Evolutionary conservation across 805 yeast genomes (phyloP).

Genomic region (Ogataea parapolymorpha): DNA sequence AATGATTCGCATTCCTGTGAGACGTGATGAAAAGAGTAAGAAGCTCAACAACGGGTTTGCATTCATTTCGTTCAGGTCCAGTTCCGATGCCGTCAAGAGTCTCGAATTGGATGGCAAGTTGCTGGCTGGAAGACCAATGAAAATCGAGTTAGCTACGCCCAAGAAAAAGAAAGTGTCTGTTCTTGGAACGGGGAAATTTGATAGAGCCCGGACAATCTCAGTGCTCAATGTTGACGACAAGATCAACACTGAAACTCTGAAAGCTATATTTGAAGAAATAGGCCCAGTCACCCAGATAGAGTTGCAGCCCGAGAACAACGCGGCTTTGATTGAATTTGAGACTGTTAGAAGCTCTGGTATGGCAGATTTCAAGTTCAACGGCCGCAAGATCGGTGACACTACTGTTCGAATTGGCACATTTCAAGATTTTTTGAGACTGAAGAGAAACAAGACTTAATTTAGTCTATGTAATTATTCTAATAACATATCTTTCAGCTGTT

Average conservation of each 20-base stretch:
- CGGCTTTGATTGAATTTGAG: conserved; percentile 50
- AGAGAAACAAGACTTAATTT: neutral
- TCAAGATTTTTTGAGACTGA: conserved; percentile 26
- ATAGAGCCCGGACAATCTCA: conserved; percentile 19
- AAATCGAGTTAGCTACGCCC: conserved; percentile 45
- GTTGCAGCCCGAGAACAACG: conserved; percentile 42
- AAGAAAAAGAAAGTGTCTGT: conserved; percentile 7
- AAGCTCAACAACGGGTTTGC: conserved; percentile 60
- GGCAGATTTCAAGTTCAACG: conserved; percentile 43
- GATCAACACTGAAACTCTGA: conserved; percentile 35
- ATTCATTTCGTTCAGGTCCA: conserved; percentile 47
- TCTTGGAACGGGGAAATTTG: conserved; percentile 5
- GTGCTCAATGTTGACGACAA: conserved; percentile 36
- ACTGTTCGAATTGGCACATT: conserved; percentile 32
- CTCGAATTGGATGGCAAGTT: conserved; percentile 38
- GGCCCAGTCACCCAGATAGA: conserved; percentile 43
- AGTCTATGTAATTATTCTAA: conserved; percentile 17
- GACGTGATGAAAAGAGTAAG: conserved; percentile 28
- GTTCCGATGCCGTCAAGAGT: conserved; percentile 46
- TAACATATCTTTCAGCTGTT: conserved; percentile 47
- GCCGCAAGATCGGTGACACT: conserved; percentile 35
- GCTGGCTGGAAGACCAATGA: conserved; percentile 46
- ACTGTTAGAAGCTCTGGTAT: conserved; percentile 46
- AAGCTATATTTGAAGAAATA: conserved; percentile 27
- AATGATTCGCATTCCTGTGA: conserved; percentile 46